These are phyloP conservation scores for Iris pallida DNA, from an alignment of 116 monocot species.

Conservation along the genomic window DNA sequence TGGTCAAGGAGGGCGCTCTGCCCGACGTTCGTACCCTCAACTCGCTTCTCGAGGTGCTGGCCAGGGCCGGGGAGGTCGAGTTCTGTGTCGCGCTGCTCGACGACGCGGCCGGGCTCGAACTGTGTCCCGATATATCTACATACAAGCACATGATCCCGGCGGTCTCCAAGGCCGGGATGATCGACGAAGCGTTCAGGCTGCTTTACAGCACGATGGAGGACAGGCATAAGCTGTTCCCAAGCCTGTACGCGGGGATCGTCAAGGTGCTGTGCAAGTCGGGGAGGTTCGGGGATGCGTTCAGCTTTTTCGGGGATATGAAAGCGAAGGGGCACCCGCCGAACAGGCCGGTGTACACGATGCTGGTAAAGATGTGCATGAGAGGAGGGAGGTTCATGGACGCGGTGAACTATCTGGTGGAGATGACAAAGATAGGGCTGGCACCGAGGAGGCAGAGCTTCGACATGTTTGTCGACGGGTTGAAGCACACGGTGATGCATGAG, in stretches of 20 bases:
- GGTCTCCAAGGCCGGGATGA: conserved; percentile 54
- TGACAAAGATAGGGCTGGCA: conserved; percentile 66
- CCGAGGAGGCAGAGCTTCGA: conserved; percentile 74
- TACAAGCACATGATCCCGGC: conserved; percentile 83
- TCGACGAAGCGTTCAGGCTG: conserved; percentile 73
- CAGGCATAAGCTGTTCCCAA: conserved; percentile 77
- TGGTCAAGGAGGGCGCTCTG: conserved; percentile 84
- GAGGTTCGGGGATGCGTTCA: conserved; percentile 74
- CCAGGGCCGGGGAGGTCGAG: conserved; percentile 52
- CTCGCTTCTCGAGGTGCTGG: conserved; percentile 61
- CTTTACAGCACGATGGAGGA: conserved; percentile 60
- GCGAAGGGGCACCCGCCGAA: conserved; percentile 63
- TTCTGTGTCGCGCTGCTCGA: conserved; percentile 53
- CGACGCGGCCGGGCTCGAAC: conserved; percentile 52
- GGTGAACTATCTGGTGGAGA: conserved; percentile 83
- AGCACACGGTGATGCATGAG: conserved; percentile 78
- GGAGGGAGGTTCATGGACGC: conserved; percentile 85
- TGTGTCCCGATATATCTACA: conserved; percentile 71
- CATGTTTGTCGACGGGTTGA: conserved; percentile 81
- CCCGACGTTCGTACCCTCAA: conserved; percentile 87
- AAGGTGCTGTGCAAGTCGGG: conserved; percentile 80
- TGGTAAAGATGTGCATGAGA: conserved; percentile 87
- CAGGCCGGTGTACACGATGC: conserved; percentile 95
- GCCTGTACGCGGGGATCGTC: conserved; percentile 75
- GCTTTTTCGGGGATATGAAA: conserved; percentile 86